Conservation (phyloP, 352 stramenopile species). For the Globisporangium recalcitrans region DNA sequence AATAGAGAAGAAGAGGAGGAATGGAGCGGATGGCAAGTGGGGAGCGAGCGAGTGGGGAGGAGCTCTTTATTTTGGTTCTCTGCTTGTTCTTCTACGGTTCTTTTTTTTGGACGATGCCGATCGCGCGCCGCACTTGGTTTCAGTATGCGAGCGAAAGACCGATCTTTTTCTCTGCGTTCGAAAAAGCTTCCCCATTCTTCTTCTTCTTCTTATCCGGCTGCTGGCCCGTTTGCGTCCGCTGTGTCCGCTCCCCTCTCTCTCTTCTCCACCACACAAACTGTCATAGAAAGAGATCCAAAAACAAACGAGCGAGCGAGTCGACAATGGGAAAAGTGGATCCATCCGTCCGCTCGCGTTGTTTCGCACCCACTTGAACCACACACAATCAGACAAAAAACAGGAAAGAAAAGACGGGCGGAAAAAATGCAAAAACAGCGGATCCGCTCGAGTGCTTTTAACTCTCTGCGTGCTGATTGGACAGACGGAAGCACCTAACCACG, state of each 20-base stretch:
- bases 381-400: not conserved
- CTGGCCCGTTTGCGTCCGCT: not conserved
- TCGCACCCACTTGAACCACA: not conserved
- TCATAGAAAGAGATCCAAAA: not conserved
- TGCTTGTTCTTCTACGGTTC: conserved; percentile 8
- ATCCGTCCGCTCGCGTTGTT: not conserved
- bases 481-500: too few species aligned
- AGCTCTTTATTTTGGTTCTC: conserved; percentile 14
- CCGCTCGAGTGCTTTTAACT: too few species aligned
- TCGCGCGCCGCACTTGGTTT: not conserved
- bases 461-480: too few species aligned
- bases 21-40: not conserved
- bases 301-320: not conserved
- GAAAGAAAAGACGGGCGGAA: not conserved
- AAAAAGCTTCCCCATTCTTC: conserved; percentile 9
- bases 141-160: not conserved
- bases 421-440: not conserved
- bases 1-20: not conserved
- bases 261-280: not conserved
- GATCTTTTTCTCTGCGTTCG: conserved; percentile 10
- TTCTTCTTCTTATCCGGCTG: conserved; percentile 10
- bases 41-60: not conserved
- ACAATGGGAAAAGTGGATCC: not conserved
- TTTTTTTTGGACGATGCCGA: not conserved
- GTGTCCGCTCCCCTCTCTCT: too few species aligned